Evolutionary conservation across 2,329 filamentous ascomycete genomes (phyloP), one percentile per base, ranked within the genome.

Genomic region (Teratosphaeria gauchensis): DNA sequence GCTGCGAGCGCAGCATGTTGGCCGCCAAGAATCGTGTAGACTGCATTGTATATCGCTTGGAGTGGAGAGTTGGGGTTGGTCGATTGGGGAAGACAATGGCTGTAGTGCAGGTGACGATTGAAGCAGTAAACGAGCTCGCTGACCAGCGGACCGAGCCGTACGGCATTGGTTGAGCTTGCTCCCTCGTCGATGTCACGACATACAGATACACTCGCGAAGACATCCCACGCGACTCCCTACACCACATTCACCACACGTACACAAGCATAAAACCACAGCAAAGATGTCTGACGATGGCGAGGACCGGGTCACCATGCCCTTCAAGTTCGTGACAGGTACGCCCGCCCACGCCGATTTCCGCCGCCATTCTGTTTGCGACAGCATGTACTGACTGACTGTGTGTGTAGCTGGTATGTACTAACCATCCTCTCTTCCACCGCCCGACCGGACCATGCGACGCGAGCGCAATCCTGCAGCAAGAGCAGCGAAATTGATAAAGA

Each of bases 251-350:
- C 55, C 7, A 32, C 19, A 30, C 19, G 14, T 1, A 11, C 33
- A 35, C n/a, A 24, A 35, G 16, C 24, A 16, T 38, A 1, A 57
- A 14, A 16, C 71, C 35, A 74, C 75, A 73, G 78, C 78, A 84
- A 92, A 80, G 71, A 99, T 99, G 92, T 88, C 91, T 76, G 90
- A 95, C 80, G 87, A 89, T 72, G 42, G 42, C 42, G 89, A 89
- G 74, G 87, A 90, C 73, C 82, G 85, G 74, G 89, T 95, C 77
- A 96, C 92, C 80, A 99, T 96, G 87, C 95, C 95, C 79, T 99
- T 99, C 88, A 99, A 99, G 89, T 97, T 97, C 82, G 94, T 97
- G 74, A 97, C 92, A 81, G 92, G 92, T 96, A 84, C 78, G 90
- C 77, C 51, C 54, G 32, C 32, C 54, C 35, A 31, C 32, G 5